Percentiles rank a stretch among this genome's conserved stretches.
Conservation (phyloP, 352 stramenopile species). For the Globisporangium apiculatum region DNA sequence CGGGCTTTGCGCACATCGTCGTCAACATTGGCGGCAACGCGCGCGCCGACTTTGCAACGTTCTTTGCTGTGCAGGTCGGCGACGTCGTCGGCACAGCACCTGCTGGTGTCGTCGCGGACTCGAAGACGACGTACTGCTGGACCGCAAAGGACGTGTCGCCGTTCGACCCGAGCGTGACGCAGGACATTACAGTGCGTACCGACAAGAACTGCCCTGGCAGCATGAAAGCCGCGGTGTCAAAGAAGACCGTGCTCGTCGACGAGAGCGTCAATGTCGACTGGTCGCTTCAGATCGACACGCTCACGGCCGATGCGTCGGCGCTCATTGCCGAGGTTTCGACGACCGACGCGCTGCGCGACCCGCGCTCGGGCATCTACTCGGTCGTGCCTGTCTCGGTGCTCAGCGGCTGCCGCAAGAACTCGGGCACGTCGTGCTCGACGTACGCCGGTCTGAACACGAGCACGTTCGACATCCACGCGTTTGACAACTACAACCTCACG, state of each 20-base stretch:
- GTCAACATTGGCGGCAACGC: constrained; percentile 59
- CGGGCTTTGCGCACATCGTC: constrained; percentile 62
- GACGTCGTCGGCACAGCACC: constrained; percentile 47
- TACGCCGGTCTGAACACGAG: constrained; percentile 52
- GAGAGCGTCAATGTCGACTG: constrained; percentile 54
- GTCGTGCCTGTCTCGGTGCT: constrained; percentile 70
- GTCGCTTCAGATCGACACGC: constrained; percentile 51
- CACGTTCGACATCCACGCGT: constrained; percentile 46
- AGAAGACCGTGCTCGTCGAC: constrained; percentile 32
- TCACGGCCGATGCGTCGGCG: constrained; percentile 36
- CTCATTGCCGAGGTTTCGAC: constrained; percentile 64
- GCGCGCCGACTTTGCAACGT: constrained; percentile 69
- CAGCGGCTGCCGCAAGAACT: constrained; percentile 50
- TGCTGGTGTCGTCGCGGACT: constrained; percentile 39
- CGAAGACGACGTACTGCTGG: constrained; percentile 75
- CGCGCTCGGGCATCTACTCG: constrained; percentile 44
- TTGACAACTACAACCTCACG: constrained; percentile 59
- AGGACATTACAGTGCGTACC: constrained; percentile 55
- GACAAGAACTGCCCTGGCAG: constrained; percentile 52
- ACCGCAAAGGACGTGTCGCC: constrained; percentile 37
- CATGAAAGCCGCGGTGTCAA: constrained; percentile 58
- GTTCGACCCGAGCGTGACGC: constrained; percentile 49
- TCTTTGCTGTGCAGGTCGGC: constrained; percentile 72
- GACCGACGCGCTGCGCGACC: constrained; percentile 41
- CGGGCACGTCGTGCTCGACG: constrained; percentile 44